These are phyloP conservation scores for Catharanthus roseus DNA, from an alignment of 257 asterid genomes.

Conservation along the genomic window DNA sequence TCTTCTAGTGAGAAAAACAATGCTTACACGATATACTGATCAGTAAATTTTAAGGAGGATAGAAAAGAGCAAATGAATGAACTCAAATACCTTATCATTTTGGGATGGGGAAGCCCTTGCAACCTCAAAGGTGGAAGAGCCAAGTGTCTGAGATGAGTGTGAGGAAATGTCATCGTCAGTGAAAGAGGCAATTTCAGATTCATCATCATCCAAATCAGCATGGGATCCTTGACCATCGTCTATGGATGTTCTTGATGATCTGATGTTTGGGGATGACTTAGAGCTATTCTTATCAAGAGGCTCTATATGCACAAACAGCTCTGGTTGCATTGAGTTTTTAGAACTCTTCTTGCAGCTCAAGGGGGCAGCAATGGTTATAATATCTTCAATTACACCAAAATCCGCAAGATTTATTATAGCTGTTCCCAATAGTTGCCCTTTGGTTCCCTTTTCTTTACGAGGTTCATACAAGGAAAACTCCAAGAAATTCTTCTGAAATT, in stretches of 20 bases:
- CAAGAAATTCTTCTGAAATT: conserved; percentile 55
- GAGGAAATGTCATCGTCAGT: conserved; percentile 70
- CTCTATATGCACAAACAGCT: conserved; percentile 50
- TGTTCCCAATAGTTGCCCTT: conserved; percentile 63
- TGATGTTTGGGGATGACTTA: conserved; percentile 53
- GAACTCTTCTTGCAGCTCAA: conserved; percentile 59
- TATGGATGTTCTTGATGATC: conserved; percentile 46
- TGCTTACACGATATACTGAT: neutral
- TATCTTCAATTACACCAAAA: conserved; percentile 50
- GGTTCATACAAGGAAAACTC: conserved; percentile 70
- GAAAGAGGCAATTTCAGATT: conserved; percentile 42
- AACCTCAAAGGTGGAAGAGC: conserved; percentile 45
- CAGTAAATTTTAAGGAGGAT: neutral
- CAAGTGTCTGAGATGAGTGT: conserved; percentile 62
- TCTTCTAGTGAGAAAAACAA: neutral
- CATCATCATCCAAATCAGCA: conserved; percentile 32
- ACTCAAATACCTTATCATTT: conserved; percentile 48
- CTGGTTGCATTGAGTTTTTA: conserved; percentile 40
- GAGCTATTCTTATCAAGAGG: conserved; percentile 53
- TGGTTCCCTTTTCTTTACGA: conserved; percentile 59
- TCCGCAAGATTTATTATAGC: conserved; percentile 68
- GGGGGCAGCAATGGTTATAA: conserved; percentile 42
- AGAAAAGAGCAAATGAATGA: conserved; percentile 6
- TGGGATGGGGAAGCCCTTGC: conserved; percentile 55
- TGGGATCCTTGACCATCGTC: conserved; percentile 59